A percentile compares a stretch with the other conserved stretches of the same genome.
These are phyloP conservation scores for Torrubiella hemipterigena DNA, from an alignment of 2,329 filamentous ascomycete species.

Conservation along the genomic window DNA sequence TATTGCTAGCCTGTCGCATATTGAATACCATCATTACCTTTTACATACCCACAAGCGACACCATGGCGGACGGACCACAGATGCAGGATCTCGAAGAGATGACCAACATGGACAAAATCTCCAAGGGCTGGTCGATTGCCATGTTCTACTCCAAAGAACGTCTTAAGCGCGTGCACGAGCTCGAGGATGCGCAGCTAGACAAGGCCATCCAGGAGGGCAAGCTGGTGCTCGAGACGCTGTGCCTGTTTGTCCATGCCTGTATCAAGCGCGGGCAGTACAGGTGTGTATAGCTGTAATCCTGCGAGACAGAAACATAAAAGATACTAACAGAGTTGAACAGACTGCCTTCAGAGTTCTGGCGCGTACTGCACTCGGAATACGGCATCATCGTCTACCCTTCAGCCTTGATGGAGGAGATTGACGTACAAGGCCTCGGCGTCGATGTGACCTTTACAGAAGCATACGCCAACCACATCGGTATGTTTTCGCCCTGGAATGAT, in stretches of 20 bases:
- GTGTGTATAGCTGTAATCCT: slow-evolving; percentile 10
- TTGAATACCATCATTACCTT: background rate
- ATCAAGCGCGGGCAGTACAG: slow-evolving; percentile 23
- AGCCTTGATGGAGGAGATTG: slow-evolving; percentile 22
- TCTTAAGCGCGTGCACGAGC: slow-evolving; percentile 17
- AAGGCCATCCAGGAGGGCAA: slow-evolving; percentile 18
- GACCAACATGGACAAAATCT: too few relatives aligned
- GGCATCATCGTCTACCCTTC: slow-evolving; percentile 28
- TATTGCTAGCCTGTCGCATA: background rate
- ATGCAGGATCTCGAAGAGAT: slow-evolving; percentile 18
- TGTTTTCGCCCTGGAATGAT: slow-evolving; percentile 2
- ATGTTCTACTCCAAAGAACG: slow-evolving; percentile 22
- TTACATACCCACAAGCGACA: background rate
- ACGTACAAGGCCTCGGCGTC: slow-evolving; percentile 17
- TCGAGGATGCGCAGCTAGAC: slow-evolving; percentile 20
- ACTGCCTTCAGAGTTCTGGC: slow-evolving; percentile 24
- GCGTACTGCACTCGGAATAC: slow-evolving; percentile 23
- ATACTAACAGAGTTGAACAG: slow-evolving; percentile 10
- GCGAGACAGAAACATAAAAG: background rate
- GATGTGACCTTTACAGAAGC: slow-evolving; percentile 25
- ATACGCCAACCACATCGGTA: slow-evolving; percentile 23
- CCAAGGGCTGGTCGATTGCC: slow-evolving; percentile 25
- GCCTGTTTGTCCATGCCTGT: slow-evolving; percentile 26
- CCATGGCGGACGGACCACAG: too few relatives aligned
- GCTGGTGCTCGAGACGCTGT: slow-evolving; percentile 24